phyloP scores from a whole-genome alignment of 441 rosid species.

The Erysimum cheiri region DNA sequence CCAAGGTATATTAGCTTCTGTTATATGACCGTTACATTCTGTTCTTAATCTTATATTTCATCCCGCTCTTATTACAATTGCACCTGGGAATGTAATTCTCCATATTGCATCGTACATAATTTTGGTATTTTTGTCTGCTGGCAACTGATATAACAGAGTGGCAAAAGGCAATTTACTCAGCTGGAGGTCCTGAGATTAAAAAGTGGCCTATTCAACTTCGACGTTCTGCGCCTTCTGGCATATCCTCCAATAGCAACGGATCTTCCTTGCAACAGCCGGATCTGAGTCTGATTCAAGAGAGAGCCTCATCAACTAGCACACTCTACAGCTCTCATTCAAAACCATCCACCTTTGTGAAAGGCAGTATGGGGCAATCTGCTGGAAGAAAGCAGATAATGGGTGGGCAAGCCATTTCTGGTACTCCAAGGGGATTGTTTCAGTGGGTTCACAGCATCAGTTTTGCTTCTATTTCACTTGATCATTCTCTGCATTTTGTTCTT shows the following conservation, averaged over 20 bases:
- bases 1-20: slow-evolving; percentile 61
- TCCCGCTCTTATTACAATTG: slow-evolving; percentile 1
- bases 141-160: slow-evolving; percentile 68
- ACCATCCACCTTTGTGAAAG: slow-evolving; percentile 88
- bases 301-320: slow-evolving; percentile 87
- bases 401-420: slow-evolving; percentile 72
- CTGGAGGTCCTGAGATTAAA: slow-evolving; percentile 92
- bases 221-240: slow-evolving; percentile 82
- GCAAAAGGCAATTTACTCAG: slow-evolving; percentile 97
- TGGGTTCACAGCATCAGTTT: slow-evolving; percentile 99
- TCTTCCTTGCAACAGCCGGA: slow-evolving; percentile 91
- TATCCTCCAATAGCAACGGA: slow-evolving; percentile 72
- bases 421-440: slow-evolving; percentile 90
- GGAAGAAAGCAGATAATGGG: slow-evolving; percentile 84
- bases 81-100: not conserved
- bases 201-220: slow-evolving; percentile 98
- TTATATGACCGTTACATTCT: slow-evolving; percentile 16
- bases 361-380: slow-evolving; percentile 77
- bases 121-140: slow-evolving; percentile 28
- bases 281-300: slow-evolving; percentile 91
- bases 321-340: slow-evolving; percentile 87
- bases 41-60: slow-evolving; percentile 1
- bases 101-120: slow-evolving; percentile 15
- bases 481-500: slow-evolving; percentile 74
- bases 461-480: slow-evolving; percentile 81